phyloP scores from a whole-genome alignment of 2,329 filamentous ascomycete genomes.

The Dothiorella sarmentorum region DNA sequence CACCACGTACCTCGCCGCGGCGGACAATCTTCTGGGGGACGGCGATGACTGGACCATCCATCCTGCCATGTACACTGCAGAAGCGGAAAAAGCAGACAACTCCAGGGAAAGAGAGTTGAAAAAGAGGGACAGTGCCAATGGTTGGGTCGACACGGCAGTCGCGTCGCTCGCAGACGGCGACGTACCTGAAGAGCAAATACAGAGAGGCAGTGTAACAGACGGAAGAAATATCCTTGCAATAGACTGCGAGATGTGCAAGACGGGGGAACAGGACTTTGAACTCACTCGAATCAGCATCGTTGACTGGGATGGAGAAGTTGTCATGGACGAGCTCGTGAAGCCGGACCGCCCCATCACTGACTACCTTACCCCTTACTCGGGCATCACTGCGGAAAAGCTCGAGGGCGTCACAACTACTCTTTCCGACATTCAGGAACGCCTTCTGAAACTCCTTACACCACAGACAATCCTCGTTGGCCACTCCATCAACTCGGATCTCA shows the following conservation, averaged over 20 bases:
- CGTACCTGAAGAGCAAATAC: conserved; percentile 66
- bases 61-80: conserved; percentile 64
- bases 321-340: conserved; percentile 90
- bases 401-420: conserved; percentile 79
- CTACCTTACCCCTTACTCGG: conserved; percentile 85
- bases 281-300: conserved; percentile 87
- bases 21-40: conserved; percentile 67
- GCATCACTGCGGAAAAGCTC: conserved; percentile 85
- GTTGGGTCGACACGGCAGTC: conserved; percentile 81
- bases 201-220: conserved; percentile 78
- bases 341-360: conserved; percentile 83
- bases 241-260: conserved; percentile 98
- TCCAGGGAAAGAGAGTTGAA: conserved; percentile 51
- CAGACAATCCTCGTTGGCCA: conserved; percentile 75
- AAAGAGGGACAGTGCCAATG: conserved; percentile 53
- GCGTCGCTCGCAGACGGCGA: conserved; percentile 62
- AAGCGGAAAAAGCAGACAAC: conserved; percentile 53
- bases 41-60: conserved; percentile 78
- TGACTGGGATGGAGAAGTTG: conserved; percentile 75
- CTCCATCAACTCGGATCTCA: conserved; percentile 78
- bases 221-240: conserved; percentile 76
- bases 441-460: conserved; percentile 69
- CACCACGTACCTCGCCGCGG: conserved; percentile 69
- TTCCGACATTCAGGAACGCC: conserved; percentile 72
- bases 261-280: conserved; percentile 72